Evolutionary conservation across 331 rosid species (phyloP).

Genomic region (Stylosanthes scabra): DNA sequence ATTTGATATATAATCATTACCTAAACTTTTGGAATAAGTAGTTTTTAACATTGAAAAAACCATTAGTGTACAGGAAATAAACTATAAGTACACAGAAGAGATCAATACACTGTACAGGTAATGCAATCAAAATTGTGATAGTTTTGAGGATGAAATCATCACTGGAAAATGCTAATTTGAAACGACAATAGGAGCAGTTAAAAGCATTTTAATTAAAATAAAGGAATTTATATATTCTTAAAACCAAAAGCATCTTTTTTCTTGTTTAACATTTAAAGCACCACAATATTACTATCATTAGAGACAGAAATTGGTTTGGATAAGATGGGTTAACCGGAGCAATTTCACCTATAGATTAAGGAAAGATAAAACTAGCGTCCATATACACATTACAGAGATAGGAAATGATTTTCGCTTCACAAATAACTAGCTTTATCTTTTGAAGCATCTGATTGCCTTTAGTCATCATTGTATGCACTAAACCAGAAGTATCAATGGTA

Average conservation of each 20-base stretch:
- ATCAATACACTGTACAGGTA: too few relatives aligned
- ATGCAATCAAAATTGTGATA: neutral
- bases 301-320: conserved; percentile 2
- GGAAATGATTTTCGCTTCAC: conserved; percentile 13
- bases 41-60: too few relatives aligned
- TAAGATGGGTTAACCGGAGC: neutral
- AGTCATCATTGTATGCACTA: conserved; percentile 5
- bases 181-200: conserved; percentile 4
- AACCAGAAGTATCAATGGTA: conserved; percentile 8
- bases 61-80: too few relatives aligned
- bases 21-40: too few relatives aligned
- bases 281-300: neutral
- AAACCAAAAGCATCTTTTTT: neutral
- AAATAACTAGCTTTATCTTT: conserved; percentile 11
- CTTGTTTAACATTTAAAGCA: conserved; percentile 33
- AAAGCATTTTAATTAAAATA: conserved; percentile 18
- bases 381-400: neutral
- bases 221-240: conserved; percentile 25
- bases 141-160: conserved; percentile 10
- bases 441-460: neutral
- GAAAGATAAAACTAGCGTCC: conserved; percentile 10
- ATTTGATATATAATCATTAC: too few relatives aligned
- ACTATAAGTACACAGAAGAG: neutral
- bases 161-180: conserved; percentile 18
- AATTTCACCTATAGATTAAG: conserved; percentile 3